A percentile compares a stretch with the other conserved stretches of the same genome.
Conservation (phyloP, 2,329 filamentous ascomycete species). For the Ambrosiella xylebori region DNA sequence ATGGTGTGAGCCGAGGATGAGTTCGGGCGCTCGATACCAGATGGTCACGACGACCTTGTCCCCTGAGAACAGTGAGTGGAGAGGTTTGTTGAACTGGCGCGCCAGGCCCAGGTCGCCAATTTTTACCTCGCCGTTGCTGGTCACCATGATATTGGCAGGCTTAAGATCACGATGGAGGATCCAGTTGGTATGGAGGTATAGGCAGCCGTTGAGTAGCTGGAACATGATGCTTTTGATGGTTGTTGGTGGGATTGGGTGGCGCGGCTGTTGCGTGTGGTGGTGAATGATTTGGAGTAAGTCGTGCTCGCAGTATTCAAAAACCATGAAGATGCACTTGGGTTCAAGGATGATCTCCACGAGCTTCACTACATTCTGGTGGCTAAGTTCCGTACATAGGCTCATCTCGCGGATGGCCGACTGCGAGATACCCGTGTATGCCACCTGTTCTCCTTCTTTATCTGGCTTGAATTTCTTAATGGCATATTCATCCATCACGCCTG, state of each 20-base stretch:
- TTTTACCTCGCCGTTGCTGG: slow-evolving; percentile 72
- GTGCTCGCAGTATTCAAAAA: slow-evolving; percentile 97
- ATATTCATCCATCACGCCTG: slow-evolving; percentile 48
- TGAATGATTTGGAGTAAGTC: slow-evolving; percentile 96
- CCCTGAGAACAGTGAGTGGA: slow-evolving; percentile 79
- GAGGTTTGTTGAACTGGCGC: slow-evolving; percentile 80
- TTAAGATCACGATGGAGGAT: slow-evolving; percentile 93
- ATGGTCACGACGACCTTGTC: slow-evolving; percentile 99
- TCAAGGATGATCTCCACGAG: slow-evolving; percentile 92
- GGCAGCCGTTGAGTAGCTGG: slow-evolving; percentile 83
- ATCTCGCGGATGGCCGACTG: slow-evolving; percentile 96
- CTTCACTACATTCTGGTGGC: slow-evolving; percentile 75
- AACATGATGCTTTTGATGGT: slow-evolving; percentile 92
- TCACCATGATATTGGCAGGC: slow-evolving; percentile 98
- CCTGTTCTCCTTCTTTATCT: slow-evolving; percentile 88
- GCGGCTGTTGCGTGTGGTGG: slow-evolving; percentile 78
- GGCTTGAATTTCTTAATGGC: slow-evolving; percentile 99
- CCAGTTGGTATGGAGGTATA: slow-evolving; percentile 94
- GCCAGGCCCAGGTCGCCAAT: slow-evolving; percentile 90
- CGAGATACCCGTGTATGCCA: slow-evolving; percentile 93
- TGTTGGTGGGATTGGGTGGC: slow-evolving; percentile 71
- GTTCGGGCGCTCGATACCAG: slow-evolving; percentile 92
- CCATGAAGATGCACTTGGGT: slow-evolving; percentile 98
- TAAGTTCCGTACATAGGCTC: slow-evolving; percentile 85
- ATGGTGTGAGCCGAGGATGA: slow-evolving; percentile 81